Evolutionary conservation across 306 rosid species (phyloP).

Genomic region (Cicer arietinum): DNA sequence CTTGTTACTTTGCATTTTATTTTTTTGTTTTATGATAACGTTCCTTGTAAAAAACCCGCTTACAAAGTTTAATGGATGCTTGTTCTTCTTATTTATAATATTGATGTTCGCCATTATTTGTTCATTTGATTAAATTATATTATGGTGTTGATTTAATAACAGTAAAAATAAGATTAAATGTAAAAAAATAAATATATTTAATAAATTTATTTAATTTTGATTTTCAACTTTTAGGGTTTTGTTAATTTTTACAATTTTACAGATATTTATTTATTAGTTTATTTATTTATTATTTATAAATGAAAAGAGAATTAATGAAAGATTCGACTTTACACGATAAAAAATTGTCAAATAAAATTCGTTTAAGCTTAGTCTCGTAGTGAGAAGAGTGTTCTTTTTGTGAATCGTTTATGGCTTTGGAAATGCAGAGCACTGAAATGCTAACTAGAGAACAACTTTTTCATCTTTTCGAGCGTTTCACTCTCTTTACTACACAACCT

Average conservation of each 20-base stretch:
- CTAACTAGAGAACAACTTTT: conserved; percentile 64
- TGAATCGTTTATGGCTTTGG: conserved; percentile 38
- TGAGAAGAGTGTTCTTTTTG: neutral
- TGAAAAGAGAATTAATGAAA: no score
- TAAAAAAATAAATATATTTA: neutral
- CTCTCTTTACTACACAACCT: conserved; percentile 65
- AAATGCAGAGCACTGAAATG: conserved; percentile 49
- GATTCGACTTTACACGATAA: neutral
- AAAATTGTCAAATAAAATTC: neutral
- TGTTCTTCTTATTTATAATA: neutral
- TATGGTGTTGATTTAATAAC: neutral
- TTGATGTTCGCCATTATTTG: neutral
- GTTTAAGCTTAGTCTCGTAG: neutral
- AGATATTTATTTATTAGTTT: no score
- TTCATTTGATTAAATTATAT: neutral
- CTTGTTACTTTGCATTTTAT: neutral
- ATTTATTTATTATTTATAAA: no score
- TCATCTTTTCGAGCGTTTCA: conserved; percentile 75
- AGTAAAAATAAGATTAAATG: neutral
- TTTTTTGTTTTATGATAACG: neutral
- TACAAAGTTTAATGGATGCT: neutral
- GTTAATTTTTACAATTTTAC: no score
- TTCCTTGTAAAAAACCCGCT: neutral
- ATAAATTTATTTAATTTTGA: neutral
- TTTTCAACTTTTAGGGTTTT: neutral